Conservation (phyloP, 2,329 filamentous ascomycete genomes). For the Pyrenophora teres region DNA sequence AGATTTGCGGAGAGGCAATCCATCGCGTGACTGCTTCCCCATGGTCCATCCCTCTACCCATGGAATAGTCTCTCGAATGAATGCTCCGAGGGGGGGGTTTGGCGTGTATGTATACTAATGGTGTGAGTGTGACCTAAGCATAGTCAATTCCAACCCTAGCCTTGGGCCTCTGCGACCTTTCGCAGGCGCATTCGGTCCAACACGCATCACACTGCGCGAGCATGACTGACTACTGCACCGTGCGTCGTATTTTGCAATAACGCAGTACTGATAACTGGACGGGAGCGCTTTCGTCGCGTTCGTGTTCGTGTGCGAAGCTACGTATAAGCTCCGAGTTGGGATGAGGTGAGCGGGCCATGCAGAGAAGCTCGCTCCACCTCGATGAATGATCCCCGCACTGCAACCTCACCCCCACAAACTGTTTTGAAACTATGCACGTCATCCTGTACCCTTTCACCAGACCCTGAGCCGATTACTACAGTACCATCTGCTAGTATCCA, state of each 20-base stretch:
- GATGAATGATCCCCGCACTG: constrained; percentile 20
- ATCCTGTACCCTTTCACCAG: constrained; percentile 3
- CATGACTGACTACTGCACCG: neutral
- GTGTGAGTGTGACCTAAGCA: too few species aligned
- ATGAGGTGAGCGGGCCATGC: constrained; percentile 13
- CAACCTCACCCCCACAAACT: constrained; percentile 19
- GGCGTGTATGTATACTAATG: too few species aligned
- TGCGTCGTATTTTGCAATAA: neutral
- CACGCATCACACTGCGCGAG: too few species aligned
- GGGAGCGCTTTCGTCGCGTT: neutral
- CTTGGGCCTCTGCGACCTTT: too few species aligned
- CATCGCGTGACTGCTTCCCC: neutral
- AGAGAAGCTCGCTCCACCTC: constrained; percentile 11
- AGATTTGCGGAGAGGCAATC: constrained; percentile 1
- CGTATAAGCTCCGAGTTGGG: constrained; percentile 1
- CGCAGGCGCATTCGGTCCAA: too few species aligned
- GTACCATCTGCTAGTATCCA: neutral
- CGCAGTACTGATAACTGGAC: neutral
- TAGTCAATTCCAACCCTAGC: too few species aligned
- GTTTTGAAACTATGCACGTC: constrained; percentile 15
- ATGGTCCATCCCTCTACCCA: neutral
- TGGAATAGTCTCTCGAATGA: neutral
- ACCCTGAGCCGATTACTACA: neutral
- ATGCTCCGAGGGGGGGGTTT: neutral
- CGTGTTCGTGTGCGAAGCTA: neutral